These are phyloP conservation scores for Rhododendron griersonianum DNA, from an alignment of 148 eudicot species.

Conservation along the genomic window DNA sequence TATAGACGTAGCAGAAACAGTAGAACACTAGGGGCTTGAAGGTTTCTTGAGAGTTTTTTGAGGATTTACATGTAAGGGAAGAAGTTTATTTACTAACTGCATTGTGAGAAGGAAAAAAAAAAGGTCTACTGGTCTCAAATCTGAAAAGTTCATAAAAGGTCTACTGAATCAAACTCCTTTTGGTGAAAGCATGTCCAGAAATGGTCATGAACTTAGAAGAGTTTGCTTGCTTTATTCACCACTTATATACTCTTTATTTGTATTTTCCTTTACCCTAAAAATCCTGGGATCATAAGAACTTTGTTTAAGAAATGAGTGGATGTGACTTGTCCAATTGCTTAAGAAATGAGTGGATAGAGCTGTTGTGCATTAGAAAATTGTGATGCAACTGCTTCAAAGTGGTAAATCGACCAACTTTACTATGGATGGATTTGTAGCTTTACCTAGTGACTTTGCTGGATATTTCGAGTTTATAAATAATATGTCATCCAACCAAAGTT, in stretches of 20 bases:
- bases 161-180: neutral
- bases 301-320: no score
- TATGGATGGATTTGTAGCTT: neutral
- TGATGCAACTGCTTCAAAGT: neutral
- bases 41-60: neutral
- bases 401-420: neutral
- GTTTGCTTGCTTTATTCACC: no score
- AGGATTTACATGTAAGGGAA: neutral
- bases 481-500: neutral
- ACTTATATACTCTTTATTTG: no score
- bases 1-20: neutral
- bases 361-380: neutral
- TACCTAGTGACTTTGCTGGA: neutral
- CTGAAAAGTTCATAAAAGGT: neutral
- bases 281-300: no score
- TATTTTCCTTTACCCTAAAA: no score
- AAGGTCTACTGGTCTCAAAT: neutral
- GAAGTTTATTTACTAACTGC: neutral
- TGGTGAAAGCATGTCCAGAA: neutral
- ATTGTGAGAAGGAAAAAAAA: neutral
- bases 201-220: neutral
- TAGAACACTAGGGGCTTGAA: neutral
- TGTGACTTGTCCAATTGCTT: no score
- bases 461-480: neutral
- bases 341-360: neutral